Conservation (phyloP, 768 basidiomycete species). For the Gymnopilus dilepis region DNA sequence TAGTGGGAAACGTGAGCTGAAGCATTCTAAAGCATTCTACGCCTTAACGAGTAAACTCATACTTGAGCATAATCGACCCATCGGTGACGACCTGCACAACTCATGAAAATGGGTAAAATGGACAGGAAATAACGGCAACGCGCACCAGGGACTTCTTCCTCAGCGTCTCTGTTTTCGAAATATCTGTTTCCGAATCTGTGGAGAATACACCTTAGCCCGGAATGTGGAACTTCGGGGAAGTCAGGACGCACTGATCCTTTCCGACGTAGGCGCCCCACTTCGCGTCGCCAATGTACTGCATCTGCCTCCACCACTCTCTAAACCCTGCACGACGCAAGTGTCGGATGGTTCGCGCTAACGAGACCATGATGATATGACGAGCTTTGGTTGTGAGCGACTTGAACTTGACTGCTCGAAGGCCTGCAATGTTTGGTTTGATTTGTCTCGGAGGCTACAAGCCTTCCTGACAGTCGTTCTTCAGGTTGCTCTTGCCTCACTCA, state of each 20-base stretch:
- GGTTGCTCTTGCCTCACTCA: neutral
- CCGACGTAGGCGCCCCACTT: conserved; percentile 83
- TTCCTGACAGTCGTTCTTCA: too few relatives aligned
- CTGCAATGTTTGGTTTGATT: conserved; percentile 12
- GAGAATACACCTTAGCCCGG: conserved; percentile 12
- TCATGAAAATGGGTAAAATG: neutral
- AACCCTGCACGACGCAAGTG: conserved; percentile 77
- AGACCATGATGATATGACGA: conserved; percentile 56
- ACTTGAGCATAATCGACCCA: conserved; percentile 97
- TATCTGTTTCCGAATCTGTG: conserved; percentile 93
- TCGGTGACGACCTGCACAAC: conserved; percentile 79
- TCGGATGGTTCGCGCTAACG: conserved; percentile 76
- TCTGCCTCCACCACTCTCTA: conserved; percentile 87
- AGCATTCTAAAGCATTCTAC: conserved; percentile 1
- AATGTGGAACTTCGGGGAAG: neutral
- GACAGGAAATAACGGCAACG: conserved; percentile 1
- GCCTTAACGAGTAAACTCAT: conserved; percentile 21
- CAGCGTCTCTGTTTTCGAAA: conserved; percentile 87
- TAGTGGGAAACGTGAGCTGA: conserved; percentile 7
- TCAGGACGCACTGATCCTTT: conserved; percentile 76
- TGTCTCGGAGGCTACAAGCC: neutral
- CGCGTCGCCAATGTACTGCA: conserved; percentile 94
- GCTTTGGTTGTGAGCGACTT: neutral
- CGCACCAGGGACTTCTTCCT: conserved; percentile 89
- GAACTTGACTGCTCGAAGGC: neutral